Base-by-base conservation (phyloP, 305 asterid genomes). In the Rubia balearica region DNA sequence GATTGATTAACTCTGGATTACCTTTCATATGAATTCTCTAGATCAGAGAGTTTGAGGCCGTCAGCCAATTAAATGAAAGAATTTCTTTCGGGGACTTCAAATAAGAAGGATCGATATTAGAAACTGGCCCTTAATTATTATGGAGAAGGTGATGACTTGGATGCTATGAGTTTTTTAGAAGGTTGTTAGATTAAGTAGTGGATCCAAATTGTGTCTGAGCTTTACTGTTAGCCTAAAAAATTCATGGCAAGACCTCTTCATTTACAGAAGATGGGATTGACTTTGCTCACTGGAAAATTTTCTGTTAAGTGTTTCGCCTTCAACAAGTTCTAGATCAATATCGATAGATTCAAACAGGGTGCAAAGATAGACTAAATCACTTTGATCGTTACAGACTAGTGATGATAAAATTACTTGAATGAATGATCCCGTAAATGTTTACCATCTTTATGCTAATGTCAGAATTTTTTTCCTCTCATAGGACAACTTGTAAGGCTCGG, bases 1-100 rank as follows among this genome's bases (percentile, higher is more conserved):
- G 99, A 94, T 73, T 94, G 98, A 36, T 86, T 92, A 21, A 77
- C 89, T 77, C 72, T 89, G 74, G 95, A 94, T 77, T 97, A 91
- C 81, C 96, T 94, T 69, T 71, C 96, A 4, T 94, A 84, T 76
- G 96, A 97, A 36, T 83, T 94, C 75, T 88, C 92, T 61, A 74
- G 89, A 76, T 89, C 91, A 27, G 92, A 89, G 74, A 89, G 96
- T 30, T 82, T 89, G 27, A 76, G 68, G 77, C 85, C 89, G 81
- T 83, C 91, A 77, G 90, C 98, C 67, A 78, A 77, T 77, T 95
- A 91, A 83, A 77, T 89, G 24, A 97, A 94, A 71, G 99, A 87
- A 75, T 83, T 94, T 74, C 89, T 87, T 76, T 98, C 98, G 42
- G 85, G 86, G 81, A 71, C 82, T 76, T 75, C 89, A 48, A 89